phyloP scores from a whole-genome alignment of 495 filamentous ascomycete genomes.

The Penicillium ochrochloron region DNA sequence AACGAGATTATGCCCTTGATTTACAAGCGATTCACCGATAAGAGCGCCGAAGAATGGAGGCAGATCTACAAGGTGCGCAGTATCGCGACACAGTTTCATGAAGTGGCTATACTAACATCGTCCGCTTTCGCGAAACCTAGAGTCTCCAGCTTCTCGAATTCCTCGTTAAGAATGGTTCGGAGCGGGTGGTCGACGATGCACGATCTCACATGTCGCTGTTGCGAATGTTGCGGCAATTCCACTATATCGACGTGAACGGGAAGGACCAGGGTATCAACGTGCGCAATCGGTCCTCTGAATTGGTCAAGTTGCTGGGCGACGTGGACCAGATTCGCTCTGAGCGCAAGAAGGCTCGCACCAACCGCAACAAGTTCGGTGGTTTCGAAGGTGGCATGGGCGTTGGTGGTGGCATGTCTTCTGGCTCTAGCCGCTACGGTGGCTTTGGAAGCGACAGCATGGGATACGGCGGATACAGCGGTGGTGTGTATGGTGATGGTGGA shows the following conservation, averaged over 20 bases:
- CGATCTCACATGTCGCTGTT: conserved; percentile 91
- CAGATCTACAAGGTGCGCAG: conserved; percentile 91
- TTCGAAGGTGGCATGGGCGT: conserved; percentile 78
- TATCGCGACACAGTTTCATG: neutral
- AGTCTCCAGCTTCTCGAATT: conserved; percentile 95
- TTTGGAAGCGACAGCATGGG: conserved; percentile 78
- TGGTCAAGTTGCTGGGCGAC: conserved; percentile 90
- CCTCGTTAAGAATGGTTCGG: conserved; percentile 96
- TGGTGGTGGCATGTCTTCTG: conserved; percentile 62
- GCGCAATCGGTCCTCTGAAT: conserved; percentile 91
- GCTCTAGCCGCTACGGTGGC: conserved; percentile 76
- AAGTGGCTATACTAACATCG: neutral
- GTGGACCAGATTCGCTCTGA: conserved; percentile 92
- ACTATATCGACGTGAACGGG: conserved; percentile 93
- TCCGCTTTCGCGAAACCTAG: conserved; percentile 36
- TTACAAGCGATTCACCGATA: conserved; percentile 98
- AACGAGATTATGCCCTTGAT: conserved; percentile 99
- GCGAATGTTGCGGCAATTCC: conserved; percentile 98
- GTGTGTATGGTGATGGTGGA: conserved; percentile 78
- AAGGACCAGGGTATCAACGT: conserved; percentile 99
- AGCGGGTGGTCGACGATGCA: conserved; percentile 97
- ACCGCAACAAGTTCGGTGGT: conserved; percentile 91
- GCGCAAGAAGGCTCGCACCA: conserved; percentile 88
- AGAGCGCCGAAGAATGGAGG: conserved; percentile 96
- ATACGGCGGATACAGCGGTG: conserved; percentile 84